Base-by-base conservation (phyloP, 2,329 filamentous ascomycete genomes). In the Mariannaea elegans region DNA sequence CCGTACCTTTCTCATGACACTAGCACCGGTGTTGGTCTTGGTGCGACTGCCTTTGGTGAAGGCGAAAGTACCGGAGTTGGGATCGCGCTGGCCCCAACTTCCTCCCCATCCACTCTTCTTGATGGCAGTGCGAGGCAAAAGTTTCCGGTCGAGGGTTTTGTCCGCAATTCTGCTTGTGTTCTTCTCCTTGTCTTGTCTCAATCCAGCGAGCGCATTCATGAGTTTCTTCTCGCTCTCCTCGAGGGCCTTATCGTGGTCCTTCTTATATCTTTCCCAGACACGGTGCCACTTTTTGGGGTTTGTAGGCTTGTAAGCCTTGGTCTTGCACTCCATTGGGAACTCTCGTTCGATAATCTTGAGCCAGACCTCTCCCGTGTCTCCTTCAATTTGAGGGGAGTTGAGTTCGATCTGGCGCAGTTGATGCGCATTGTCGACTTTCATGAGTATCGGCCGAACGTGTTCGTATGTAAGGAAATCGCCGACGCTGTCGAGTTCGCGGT, bases 381-480 rank as follows among this genome's bases (percentile, higher is more conserved):
- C 87, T 61, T 85, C 81, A 50, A 97, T 83, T 64, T 97, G 92
- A 0, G 93, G 91, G 5, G 89, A 94, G 71, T 88, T 87, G 49
- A 83, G 62, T 77, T 97, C 94, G 59, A 97, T 84, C 56, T 83
- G 72, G 69, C 87, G 89, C 29, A 98, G 86, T 73, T 97, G 93
- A 42, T 84, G 78, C 2, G 93, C 88, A 64, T 84, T 90, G 53
- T 90, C 87, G 56, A 98, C 80, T 57, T 88, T 89, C 50, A 85
- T 71, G 29, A 98, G 86, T 38, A 97, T 85, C 1, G 87, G 84
- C 7, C 84, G 82, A 50, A 91, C 84, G 7, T 71, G 70, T 21
- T 83, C 77, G 76, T 90, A 92, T 3, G 89, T 87, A 36, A 94
- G 80, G 56, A 87, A 85, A 64, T 88, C 84, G 65, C 91, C 92